Base-by-base conservation (phyloP, 345 rosid genomes). In the Ceriops decandra region DNA sequence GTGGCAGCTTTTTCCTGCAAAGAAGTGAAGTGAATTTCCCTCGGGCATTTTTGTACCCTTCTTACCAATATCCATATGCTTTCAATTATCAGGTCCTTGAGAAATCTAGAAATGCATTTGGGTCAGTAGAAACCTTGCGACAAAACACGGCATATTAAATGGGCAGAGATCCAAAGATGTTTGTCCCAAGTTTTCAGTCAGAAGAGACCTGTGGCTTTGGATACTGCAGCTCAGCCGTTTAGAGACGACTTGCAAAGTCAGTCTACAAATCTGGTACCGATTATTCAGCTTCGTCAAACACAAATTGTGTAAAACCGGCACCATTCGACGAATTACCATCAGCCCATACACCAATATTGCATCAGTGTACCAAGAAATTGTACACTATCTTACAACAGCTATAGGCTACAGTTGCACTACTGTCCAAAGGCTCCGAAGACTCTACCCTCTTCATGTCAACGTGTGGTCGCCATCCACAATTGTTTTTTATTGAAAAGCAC, bases 381-480 rank as follows among this genome's bases (percentile, higher is more conserved):
- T 56, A 24, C 1, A 22, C 28, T 7, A 54, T 22, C 27, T 10
- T 7, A 19, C 42, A 19, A 16, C 16, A 38, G 47, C 47, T 11
- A 11, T 11, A 38, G 16, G 2, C 13, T 6, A 5, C 46, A 24
- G 19, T 28, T 52, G 63, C 70, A 60, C 62, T 61, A 42, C 2
- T 30, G 58, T 64, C 68, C 76, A 68, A 2, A 65, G 57, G 5
- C 30, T 7, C 30, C 28, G 0, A 2, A 70, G 57, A 8, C 62
- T 26, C 71, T 60, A 15, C 46, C 30, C 8, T 64, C 60, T 53
- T 72, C 57, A 6, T 57, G 65, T 57, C 77, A 68, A 73, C 64
- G 63, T 11, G 56, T 54, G 57, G 81, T 74, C 79, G 60, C 67
- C 32, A 71, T 74, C 76, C 56, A 1, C 24, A 31, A 33, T 58